These are phyloP conservation scores for Gossypium stocksii DNA, from an alignment of 345 rosid species.

Conservation along the genomic window DNA sequence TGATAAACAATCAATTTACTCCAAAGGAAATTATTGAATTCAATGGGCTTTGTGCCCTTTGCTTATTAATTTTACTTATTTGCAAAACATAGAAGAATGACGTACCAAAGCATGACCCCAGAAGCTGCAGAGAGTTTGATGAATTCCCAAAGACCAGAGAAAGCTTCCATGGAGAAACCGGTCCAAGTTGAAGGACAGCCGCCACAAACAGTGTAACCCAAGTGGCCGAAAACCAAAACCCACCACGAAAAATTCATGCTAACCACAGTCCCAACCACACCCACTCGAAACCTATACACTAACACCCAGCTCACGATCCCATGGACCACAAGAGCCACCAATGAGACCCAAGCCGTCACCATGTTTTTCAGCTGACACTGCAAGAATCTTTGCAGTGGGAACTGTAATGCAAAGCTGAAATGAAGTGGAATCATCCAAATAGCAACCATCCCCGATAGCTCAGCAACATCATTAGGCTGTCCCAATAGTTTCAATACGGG, in stretches of 20 bases:
- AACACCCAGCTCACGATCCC: slow-evolving; percentile 56
- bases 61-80: too few relatives aligned
- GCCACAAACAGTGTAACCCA: slow-evolving; percentile 41
- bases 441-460: slow-evolving; percentile 47
- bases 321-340: slow-evolving; percentile 45
- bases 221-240: slow-evolving; percentile 41
- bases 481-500: slow-evolving; percentile 56
- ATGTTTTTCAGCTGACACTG: slow-evolving; percentile 60
- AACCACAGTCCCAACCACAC: slow-evolving; percentile 50
- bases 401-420: slow-evolving; percentile 67
- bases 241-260: slow-evolving; percentile 69
- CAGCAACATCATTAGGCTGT: slow-evolving; percentile 58
- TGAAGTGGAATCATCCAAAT: slow-evolving; percentile 61
- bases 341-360: slow-evolving; percentile 51
- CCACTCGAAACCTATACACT: slow-evolving; percentile 43
- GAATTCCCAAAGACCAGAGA: slow-evolving; percentile 70
- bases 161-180: slow-evolving; percentile 69
- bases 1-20: too few relatives aligned
- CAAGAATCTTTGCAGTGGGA: slow-evolving; percentile 67
- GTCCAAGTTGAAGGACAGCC: slow-evolving; percentile 78
- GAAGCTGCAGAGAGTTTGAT: slow-evolving; percentile 69
- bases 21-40: too few relatives aligned
- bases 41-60: too few relatives aligned
- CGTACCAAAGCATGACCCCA: slow-evolving; percentile 75
- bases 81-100: too few relatives aligned